Conservation (phyloP, 163 green algal genomes). For the Scenedesmus sp. region DNA sequence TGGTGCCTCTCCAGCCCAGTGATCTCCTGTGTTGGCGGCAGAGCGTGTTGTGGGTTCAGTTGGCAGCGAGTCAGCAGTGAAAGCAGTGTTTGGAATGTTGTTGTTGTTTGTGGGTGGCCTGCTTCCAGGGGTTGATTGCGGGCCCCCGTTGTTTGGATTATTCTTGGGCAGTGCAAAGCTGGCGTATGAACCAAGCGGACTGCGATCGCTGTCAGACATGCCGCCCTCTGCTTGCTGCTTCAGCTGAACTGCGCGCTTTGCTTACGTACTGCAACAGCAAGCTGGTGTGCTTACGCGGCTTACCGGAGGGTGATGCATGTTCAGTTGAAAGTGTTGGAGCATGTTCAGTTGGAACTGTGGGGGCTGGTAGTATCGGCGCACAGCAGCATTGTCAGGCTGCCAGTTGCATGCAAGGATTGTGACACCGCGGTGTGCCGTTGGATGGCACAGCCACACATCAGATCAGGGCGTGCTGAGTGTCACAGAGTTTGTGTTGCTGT, state of each 20-base stretch:
- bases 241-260: background rate
- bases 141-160: background rate
- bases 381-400: background rate
- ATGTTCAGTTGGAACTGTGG: background rate
- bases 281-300: background rate
- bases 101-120: background rate
- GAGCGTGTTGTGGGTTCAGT: background rate
- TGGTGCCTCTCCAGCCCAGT: constrained; percentile 68
- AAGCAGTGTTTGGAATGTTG: background rate
- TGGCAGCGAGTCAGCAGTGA: background rate
- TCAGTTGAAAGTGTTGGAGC: background rate
- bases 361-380: background rate
- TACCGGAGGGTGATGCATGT: background rate
- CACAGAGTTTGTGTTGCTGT: background rate
- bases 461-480: background rate
- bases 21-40: constrained; percentile 59
- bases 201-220: background rate
- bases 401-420: background rate
- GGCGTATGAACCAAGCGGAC: background rate
- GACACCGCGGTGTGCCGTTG: background rate
- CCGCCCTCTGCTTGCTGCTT: background rate
- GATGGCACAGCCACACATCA: background rate
- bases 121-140: background rate
- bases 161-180: background rate
- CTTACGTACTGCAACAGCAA: background rate